Percentiles rank a stretch among this genome's conserved stretches.
phyloP scores from a whole-genome alignment of 768 basidiomycete species.

The Xerocomus brunneocitrinus region DNA sequence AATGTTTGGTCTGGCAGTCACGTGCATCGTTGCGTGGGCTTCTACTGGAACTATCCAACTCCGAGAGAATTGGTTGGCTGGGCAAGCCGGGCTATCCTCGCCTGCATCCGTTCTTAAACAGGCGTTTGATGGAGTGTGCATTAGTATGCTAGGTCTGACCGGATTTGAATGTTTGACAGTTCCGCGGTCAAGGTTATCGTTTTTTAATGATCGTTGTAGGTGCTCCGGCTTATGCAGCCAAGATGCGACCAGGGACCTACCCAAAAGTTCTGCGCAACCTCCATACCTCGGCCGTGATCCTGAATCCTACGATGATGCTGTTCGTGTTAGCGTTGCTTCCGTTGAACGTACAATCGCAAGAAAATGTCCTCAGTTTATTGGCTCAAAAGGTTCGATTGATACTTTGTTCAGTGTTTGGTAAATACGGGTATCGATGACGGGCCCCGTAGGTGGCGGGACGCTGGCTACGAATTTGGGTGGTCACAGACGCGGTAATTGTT shows the following conservation, averaged over 20 bases:
- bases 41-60: conserved; percentile 45
- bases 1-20: conserved; percentile 52
- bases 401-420: background rate
- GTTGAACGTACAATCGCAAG: conserved; percentile 41
- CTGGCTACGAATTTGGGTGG: conserved; percentile 61
- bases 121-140: conserved; percentile 62
- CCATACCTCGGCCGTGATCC: conserved; percentile 51
- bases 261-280: conserved; percentile 62
- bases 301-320: conserved; percentile 55
- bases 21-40: conserved; percentile 49
- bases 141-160: conserved; percentile 69
- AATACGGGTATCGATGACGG: background rate
- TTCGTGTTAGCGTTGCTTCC: conserved; percentile 60
- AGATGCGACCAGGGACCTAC: conserved; percentile 52
- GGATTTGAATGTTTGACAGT: conserved; percentile 55
- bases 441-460: conserved; percentile 46
- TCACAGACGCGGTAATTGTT: conserved; percentile 65
- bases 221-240: conserved; percentile 60
- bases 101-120: conserved; percentile 36
- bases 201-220: conserved; percentile 31
- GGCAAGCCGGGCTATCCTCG: conserved; percentile 28
- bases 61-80: conserved; percentile 49
- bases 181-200: background rate
- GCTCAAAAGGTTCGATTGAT: conserved; percentile 45
- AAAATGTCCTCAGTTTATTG: conserved; percentile 63